These are phyloP conservation scores for Vitis rotundifolia DNA, from an alignment of 164 flowering plant genomes.

Conservation along the genomic window DNA sequence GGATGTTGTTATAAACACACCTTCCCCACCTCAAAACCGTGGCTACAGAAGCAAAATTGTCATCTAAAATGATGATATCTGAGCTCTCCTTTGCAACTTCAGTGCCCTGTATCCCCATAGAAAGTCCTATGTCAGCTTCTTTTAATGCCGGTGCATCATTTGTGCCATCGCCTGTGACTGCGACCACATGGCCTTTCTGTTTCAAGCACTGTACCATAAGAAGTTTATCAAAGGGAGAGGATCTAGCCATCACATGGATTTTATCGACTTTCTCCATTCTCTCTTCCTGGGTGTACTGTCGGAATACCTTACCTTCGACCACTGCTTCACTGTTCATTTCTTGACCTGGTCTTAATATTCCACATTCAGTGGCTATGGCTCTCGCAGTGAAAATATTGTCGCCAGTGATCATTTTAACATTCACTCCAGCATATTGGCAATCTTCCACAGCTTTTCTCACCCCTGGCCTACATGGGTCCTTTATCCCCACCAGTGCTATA, in stretches of 20 bases:
- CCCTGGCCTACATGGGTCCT: conserved; percentile 65
- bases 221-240: conserved; percentile 71
- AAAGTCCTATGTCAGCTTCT: conserved; percentile 63
- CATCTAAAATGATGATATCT: conserved; percentile 64
- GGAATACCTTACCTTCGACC: conserved; percentile 52
- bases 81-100: conserved; percentile 77
- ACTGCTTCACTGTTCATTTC: conserved; percentile 28
- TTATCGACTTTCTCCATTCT: conserved; percentile 45
- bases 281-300: conserved; percentile 43
- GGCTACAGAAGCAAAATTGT: conserved; percentile 55
- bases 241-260: conserved; percentile 68
- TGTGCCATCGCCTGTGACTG: conserved; percentile 70
- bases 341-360: conserved; percentile 35
- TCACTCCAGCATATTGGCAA: conserved; percentile 54
- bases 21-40: conserved; percentile 61
- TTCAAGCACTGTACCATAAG: conserved; percentile 62
- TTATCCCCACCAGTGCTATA: conserved; percentile 52
- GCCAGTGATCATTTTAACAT: conserved; percentile 64
- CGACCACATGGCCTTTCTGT: conserved; percentile 67
- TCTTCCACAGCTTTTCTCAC: conserved; percentile 48
- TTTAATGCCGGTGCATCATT: conserved; percentile 63
- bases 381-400: conserved; percentile 64
- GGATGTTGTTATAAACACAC: conserved; percentile 65
- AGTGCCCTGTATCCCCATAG: conserved; percentile 71
- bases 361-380: conserved; percentile 69